Evolutionary conservation across 106 monocot genomes (phyloP), one percentile per base, ranked within the genome.

Genomic region (Apostasia shenzhenica): DNA sequence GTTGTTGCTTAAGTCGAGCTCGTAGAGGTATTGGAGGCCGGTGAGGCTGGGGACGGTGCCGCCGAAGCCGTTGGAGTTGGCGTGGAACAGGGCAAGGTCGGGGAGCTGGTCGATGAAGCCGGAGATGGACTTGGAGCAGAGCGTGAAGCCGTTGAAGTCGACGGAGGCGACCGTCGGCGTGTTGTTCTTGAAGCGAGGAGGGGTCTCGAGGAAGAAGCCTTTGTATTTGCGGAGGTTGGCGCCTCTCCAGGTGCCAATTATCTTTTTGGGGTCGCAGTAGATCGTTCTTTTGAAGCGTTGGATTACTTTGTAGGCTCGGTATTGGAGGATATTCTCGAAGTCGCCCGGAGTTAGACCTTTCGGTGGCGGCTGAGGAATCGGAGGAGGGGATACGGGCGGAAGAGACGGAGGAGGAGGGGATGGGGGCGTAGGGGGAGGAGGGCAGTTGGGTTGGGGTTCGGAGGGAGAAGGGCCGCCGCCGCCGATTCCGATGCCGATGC

Each of bases 1-100:
- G 76, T 88, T 88, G 78, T 81, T 88, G 67, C 81, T 81, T 66
- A 88, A 8, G 64, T 88, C 88, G 41, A 88, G 73, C 81, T 88
- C 88, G 81, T 73, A 84, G 73, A 88, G 46, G 81, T 42, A 84
- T 0, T 6, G 69, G 52, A 88, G 78, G 49, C 51, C 1, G 59
- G 68, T 61, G 68, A 88, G 81, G 60, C 78, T 65, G 4, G 87
- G 87, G 53, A 88, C 72, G 40, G 65, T 38, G 71, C 80, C 78
- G 52, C 68, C 72, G 72, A 88, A 83, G 67, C 80, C 72, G 80
- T 83, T 82, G 73, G 79, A 79, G 57, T 86, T 86, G 70, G 82
- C 76, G 74, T 87, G 86, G 82, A 87, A 77, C 59, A 88, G 61
- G 1, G 83, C 80, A 45, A 83, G 75, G 63, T 83, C 87, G 3